Base-by-base conservation (phyloP, 164 flowering plant genomes). In the Euptelea pleiosperma region DNA sequence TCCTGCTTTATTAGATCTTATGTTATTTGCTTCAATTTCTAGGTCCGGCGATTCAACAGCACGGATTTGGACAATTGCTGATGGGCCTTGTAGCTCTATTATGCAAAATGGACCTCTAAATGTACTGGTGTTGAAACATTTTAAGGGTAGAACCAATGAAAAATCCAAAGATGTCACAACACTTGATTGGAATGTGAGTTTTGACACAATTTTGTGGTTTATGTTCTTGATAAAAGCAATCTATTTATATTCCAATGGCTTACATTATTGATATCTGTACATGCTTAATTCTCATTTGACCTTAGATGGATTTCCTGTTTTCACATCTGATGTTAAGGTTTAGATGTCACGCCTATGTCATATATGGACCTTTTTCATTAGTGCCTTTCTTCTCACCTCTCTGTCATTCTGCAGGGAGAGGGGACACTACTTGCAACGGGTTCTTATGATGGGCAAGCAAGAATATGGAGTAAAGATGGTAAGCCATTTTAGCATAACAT, bases 21-120 rank as follows among this genome's bases (percentile, higher is more conserved):
- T 52, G 26, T 8, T 41, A 24, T 11, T 64, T 43, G 6, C 37
- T 35, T 57, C 31, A 30, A 57, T 57, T 57, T 57, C 18, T 69
- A 93, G 99, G 61, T 90, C 97, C 57, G 99, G 99, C 59, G 99
- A 93, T 74, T 83, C 97, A 3, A 93, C 99, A 16, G 99, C 96
- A 26, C 83, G 99, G 26, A 93, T 93, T 53, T 93, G 99, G 99
- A 75, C 81, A 43, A 74, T 93, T 72, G 72, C 78, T 11, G 87
- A 83, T 65, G 90, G 87, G 34, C 61, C 79, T 45, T 71, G 78
- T 55, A 77, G 75, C 56, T 64, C 86, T 44, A 67, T 61, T 52
- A 45, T 53, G 19, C 82, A 77, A 56, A 79, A 66, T 70, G 82
- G 82, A 29, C 77, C 85, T 63, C 43, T 61, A 52, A 79, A 73